Evolutionary conservation across 1,139 yeast genomes (phyloP).

Genomic region (Saccharomycopsis hybrid): DNA sequence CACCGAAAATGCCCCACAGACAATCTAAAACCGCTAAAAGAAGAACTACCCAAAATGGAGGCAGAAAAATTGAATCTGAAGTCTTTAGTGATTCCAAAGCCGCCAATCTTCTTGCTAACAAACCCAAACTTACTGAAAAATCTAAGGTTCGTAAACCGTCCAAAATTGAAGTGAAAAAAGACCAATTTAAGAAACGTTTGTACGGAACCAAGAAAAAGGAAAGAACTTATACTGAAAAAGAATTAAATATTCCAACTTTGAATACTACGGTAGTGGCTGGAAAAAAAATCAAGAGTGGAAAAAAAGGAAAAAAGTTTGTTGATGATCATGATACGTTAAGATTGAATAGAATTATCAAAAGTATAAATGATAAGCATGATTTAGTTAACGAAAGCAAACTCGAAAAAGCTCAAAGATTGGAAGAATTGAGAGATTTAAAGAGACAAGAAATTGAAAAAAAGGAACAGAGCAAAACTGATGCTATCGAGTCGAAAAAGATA

Average conservation of each 20-base stretch:
- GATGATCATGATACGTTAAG: conserved; percentile 63
- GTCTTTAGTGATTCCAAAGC: conserved; percentile 59
- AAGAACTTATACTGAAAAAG: conserved; percentile 64
- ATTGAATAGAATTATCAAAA: conserved; percentile 61
- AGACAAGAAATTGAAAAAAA: conserved; percentile 80
- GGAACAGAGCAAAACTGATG: conserved; percentile 62
- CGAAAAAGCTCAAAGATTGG: conserved; percentile 83
- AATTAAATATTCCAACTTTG: conserved; percentile 68
- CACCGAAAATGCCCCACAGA: conserved; percentile 43
- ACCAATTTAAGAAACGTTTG: conserved; percentile 54
- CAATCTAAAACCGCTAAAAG: conserved; percentile 57
- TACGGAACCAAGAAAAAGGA: conserved; percentile 61
- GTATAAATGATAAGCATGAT: conserved; percentile 79
- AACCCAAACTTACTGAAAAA: conserved; percentile 61
- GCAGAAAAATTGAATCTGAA: conserved; percentile 58
- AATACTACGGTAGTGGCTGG: conserved; percentile 86
- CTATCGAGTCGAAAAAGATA: conserved; percentile 68
- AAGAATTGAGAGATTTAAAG: conserved; percentile 81
- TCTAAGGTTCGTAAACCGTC: conserved; percentile 45
- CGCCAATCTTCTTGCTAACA: conserved; percentile 52
- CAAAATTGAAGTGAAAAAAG: conserved; percentile 54
- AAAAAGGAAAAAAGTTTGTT: conserved; percentile 89
- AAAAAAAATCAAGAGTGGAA: conserved; percentile 66
- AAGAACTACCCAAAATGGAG: conserved; percentile 43
- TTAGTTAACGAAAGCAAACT: conserved; percentile 81